Evolutionary conservation across 2,329 filamentous ascomycete genomes (phyloP).

Genomic region (Cytospora piceae): DNA sequence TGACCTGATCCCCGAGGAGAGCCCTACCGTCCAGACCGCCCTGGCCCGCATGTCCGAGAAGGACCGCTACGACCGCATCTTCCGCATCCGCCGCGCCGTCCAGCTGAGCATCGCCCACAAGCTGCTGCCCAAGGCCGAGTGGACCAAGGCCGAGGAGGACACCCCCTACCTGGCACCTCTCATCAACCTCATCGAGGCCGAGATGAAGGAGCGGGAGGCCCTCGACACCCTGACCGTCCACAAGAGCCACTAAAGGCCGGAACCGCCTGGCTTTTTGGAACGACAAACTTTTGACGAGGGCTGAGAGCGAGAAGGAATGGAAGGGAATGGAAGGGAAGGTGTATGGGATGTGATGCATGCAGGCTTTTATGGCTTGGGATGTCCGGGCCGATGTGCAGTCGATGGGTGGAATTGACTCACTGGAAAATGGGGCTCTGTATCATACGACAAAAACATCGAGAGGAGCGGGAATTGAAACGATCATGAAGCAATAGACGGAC

Average conservation of each 20-base stretch:
- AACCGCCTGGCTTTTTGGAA: neutral
- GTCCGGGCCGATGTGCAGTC: neutral
- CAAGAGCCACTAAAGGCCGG: constrained; percentile 48
- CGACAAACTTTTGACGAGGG: neutral
- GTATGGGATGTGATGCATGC: neutral
- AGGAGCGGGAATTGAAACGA: constrained; percentile 8
- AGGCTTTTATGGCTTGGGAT: neutral
- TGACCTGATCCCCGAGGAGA: constrained; percentile 93
- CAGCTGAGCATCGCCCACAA: constrained; percentile 71
- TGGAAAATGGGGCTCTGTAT: constrained; percentile 19
- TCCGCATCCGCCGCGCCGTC: constrained; percentile 92
- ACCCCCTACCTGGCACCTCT: constrained; percentile 58
- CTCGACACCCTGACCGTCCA: constrained; percentile 55
- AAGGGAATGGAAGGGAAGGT: neutral
- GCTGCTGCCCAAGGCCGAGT: constrained; percentile 64
- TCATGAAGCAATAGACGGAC: constrained; percentile 27
- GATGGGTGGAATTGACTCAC: constrained; percentile 1
- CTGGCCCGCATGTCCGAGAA: constrained; percentile 88
- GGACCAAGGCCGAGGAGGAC: constrained; percentile 63
- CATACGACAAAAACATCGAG: constrained; percentile 17
- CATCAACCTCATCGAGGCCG: constrained; percentile 55
- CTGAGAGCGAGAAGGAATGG: no score
- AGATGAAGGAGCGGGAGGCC: constrained; percentile 53
- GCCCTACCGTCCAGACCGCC: constrained; percentile 81
- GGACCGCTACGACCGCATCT: constrained; percentile 95